These are phyloP conservation scores for Monilinia laxa DNA, from an alignment of 2,329 filamentous ascomycete species.

Conservation along the genomic window DNA sequence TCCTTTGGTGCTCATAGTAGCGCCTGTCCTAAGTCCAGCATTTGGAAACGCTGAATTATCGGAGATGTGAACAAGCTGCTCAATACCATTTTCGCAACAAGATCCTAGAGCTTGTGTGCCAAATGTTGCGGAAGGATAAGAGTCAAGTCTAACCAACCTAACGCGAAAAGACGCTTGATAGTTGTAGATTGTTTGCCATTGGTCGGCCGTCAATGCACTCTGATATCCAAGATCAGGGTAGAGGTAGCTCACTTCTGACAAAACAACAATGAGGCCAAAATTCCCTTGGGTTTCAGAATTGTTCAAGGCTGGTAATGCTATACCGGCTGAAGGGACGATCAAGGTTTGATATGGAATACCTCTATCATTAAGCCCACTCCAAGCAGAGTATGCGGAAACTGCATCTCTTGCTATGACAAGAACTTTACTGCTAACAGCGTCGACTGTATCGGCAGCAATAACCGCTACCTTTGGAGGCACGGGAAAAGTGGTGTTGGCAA, in stretches of 20 bases:
- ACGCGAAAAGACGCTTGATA: constrained; percentile 59
- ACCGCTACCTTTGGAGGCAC: neutral
- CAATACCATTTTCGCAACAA: constrained; percentile 49
- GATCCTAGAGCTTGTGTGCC: constrained; percentile 43
- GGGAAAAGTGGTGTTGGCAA: constrained; percentile 22
- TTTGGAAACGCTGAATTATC: constrained; percentile 54
- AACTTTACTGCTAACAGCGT: constrained; percentile 47
- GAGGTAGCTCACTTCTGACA: constrained; percentile 39
- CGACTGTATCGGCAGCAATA: constrained; percentile 5
- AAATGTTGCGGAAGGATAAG: constrained; percentile 53
- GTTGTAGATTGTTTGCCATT: constrained; percentile 56
- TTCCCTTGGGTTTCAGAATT: constrained; percentile 49
- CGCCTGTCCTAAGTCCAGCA: constrained; percentile 48
- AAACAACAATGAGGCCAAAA: constrained; percentile 53
- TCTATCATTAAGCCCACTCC: constrained; percentile 57
- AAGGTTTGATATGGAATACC: constrained; percentile 59
- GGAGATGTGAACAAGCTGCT: constrained; percentile 51
- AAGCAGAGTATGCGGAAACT: constrained; percentile 49
- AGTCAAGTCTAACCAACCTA: constrained; percentile 59
- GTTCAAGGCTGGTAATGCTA: constrained; percentile 52
- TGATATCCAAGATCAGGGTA: constrained; percentile 42
- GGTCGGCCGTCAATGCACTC: constrained; percentile 48
- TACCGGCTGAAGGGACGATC: constrained; percentile 52
- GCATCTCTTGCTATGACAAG: constrained; percentile 56
- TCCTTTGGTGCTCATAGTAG: constrained; percentile 49